These are phyloP conservation scores for Athelia psychrophila DNA, from an alignment of 1,284 basidiomycete species.

Conservation along the genomic window DNA sequence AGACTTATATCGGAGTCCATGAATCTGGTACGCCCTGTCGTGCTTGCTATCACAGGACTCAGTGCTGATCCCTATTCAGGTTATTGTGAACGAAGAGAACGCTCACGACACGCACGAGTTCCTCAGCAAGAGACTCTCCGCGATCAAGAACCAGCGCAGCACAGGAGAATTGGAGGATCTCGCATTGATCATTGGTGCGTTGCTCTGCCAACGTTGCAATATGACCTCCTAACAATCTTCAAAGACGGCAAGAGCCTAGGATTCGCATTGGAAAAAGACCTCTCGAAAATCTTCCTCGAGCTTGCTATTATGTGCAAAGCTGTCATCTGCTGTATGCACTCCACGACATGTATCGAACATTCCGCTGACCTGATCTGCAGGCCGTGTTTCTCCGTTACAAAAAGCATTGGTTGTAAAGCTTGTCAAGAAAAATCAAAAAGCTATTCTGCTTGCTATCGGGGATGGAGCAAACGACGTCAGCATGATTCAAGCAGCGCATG, in stretches of 20 bases:
- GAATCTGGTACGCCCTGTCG: conserved; percentile 73
- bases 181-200: conserved; percentile 88
- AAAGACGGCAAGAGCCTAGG: conserved; percentile 94
- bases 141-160: conserved; percentile 90
- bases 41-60: not conserved
- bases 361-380: conserved; percentile 33
- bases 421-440: conserved; percentile 93
- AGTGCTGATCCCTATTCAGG: conserved; percentile 38
- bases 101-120: conserved; percentile 84
- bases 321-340: conserved; percentile 87
- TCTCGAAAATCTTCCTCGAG: conserved; percentile 89
- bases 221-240: conserved; percentile 5
- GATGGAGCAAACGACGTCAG: conserved; percentile 97
- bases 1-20: conserved; percentile 96
- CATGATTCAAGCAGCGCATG: conserved; percentile 97
- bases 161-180: conserved; percentile 93
- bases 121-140: conserved; percentile 83
- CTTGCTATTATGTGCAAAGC: conserved; percentile 99
- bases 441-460: conserved; percentile 93
- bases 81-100: conserved; percentile 92
- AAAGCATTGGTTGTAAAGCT: conserved; percentile 98
- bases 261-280: conserved; percentile 91
- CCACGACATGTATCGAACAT: conserved; percentile 1
- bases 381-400: conserved; percentile 96
- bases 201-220: conserved; percentile 3